phyloP scores from a whole-genome alignment of 192 early-diverging fungal genomes.

The Podila clonocystis region DNA sequence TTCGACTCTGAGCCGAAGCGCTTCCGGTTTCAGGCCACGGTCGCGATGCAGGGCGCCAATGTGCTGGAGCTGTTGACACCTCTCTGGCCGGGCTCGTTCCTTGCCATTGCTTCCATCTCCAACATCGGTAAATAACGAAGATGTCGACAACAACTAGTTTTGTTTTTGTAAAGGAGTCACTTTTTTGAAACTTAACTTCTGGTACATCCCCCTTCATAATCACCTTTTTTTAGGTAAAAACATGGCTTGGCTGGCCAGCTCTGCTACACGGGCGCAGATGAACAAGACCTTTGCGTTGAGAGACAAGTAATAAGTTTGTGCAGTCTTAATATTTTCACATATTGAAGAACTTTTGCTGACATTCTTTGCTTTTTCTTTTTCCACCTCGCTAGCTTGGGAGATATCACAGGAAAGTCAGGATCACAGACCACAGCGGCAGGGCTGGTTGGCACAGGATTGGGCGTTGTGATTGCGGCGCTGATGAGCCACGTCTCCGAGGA shows the following conservation, averaged over 20 bases:
- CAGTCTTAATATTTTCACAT: background rate
- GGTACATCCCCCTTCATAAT: background rate
- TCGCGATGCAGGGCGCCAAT: constrained; percentile 78
- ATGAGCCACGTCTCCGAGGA: constrained; percentile 52
- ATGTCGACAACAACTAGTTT: background rate
- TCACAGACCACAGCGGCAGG: constrained; percentile 88
- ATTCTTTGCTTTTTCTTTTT: background rate
- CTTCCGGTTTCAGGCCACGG: constrained; percentile 78
- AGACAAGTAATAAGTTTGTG: constrained; percentile 64
- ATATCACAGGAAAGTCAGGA: constrained; percentile 85
- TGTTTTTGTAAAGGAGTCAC: background rate
- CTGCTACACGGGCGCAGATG: constrained; percentile 85
- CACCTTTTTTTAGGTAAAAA: constrained; percentile 65
- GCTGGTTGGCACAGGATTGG: constrained; percentile 71
- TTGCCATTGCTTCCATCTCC: constrained; percentile 77
- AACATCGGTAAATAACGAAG: constrained; percentile 72
- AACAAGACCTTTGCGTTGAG: constrained; percentile 76
- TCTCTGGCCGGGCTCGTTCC: constrained; percentile 78
- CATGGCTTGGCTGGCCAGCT: constrained; percentile 86
- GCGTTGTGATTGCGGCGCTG: constrained; percentile 53
- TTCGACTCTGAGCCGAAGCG: constrained; percentile 90
- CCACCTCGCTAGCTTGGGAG: constrained; percentile 65
- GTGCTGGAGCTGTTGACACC: constrained; percentile 84
- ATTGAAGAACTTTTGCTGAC: too few species aligned
- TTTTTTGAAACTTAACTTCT: background rate